Evolutionary conservation across 2,329 filamentous ascomycete genomes (phyloP).

Genomic region (Madurella fahalii): DNA sequence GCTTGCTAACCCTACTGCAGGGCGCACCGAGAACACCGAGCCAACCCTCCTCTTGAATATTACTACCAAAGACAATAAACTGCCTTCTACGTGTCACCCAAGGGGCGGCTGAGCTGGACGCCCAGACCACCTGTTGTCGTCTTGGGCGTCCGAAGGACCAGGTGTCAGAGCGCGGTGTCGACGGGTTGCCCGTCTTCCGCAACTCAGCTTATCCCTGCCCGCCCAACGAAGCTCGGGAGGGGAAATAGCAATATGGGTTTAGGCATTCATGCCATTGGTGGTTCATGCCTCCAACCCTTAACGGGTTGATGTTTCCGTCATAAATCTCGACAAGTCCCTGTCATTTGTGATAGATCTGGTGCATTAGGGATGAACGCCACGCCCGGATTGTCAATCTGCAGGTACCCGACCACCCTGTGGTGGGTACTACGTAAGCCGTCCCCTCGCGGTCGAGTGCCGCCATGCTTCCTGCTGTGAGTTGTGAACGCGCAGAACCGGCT

Average conservation of each 20-base stretch:
- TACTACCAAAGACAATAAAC: background rate
- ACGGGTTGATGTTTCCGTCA: background rate
- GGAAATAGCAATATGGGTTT: constrained; percentile 5
- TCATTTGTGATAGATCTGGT: constrained; percentile 21
- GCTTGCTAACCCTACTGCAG: too few species aligned
- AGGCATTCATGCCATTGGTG: constrained; percentile 9
- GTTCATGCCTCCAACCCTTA: background rate
- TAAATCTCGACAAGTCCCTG: constrained; percentile 13
- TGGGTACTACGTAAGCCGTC: background rate
- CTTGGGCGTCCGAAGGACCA: background rate
- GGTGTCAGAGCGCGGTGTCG: background rate
- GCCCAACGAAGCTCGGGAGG: background rate
- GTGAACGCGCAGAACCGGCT: background rate
- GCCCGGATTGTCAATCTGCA: background rate
- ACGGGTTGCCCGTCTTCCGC: background rate
- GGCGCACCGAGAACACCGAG: background rate
- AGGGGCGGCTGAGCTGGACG: background rate
- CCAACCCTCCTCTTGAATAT: background rate
- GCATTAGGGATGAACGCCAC: background rate
- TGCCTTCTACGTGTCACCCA: background rate
- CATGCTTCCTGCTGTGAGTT: background rate
- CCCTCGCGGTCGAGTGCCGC: background rate
- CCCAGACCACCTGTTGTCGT: background rate
- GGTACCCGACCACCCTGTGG: background rate
- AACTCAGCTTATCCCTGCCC: background rate